Percentiles rank a stretch among this genome's conserved stretches.
These are phyloP conservation scores for Apiospora hydei DNA, from an alignment of 2,329 filamentous ascomycete species.

Conservation along the genomic window DNA sequence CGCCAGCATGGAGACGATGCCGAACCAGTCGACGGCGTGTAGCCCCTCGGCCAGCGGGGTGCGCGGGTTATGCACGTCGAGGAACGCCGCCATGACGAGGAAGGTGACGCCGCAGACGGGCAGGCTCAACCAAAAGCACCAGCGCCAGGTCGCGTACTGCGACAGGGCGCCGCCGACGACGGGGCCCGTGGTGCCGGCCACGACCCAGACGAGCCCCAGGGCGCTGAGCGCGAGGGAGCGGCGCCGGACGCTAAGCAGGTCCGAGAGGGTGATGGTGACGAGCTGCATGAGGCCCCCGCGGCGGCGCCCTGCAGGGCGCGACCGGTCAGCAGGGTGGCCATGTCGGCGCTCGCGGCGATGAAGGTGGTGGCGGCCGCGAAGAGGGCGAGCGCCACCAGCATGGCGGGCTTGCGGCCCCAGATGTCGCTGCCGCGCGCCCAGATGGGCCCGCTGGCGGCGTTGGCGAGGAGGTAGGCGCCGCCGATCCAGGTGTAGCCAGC, in stretches of 20 bases:
- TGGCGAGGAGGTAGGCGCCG: conserved; percentile 72
- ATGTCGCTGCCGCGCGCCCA: conserved; percentile 32
- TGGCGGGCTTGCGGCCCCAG: conserved; percentile 29
- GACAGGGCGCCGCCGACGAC: conserved; percentile 62
- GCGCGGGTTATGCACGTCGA: conserved; percentile 57
- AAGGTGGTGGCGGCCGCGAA: conserved; percentile 31
- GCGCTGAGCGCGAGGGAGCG: conserved; percentile 45
- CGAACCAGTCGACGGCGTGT: conserved; percentile 68
- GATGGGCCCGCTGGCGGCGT: conserved; percentile 64
- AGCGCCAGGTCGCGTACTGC: conserved; percentile 59
- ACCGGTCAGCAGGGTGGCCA: conserved; percentile 51
- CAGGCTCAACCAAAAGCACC: conserved; percentile 72
- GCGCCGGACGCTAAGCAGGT: conserved; percentile 42
- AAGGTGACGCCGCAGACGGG: conserved; percentile 60
- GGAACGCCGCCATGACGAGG: conserved; percentile 59
- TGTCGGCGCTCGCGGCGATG: conserved; percentile 45
- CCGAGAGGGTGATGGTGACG: conserved; percentile 45
- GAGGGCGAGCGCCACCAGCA: conserved; percentile 28
- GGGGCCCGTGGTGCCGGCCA: conserved; percentile 62
- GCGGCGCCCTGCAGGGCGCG: conserved; percentile 49
- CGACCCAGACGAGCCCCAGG: conserved; percentile 45
- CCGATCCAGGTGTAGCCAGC: conserved; percentile 75
- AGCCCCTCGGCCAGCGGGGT: conserved; percentile 55
- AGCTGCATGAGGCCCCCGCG: conserved; percentile 23
- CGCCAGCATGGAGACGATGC: conserved; percentile 68